Evolutionary conservation across 495 filamentous ascomycete genomes (phyloP).

Genomic region (Schizothecium vesticola): DNA sequence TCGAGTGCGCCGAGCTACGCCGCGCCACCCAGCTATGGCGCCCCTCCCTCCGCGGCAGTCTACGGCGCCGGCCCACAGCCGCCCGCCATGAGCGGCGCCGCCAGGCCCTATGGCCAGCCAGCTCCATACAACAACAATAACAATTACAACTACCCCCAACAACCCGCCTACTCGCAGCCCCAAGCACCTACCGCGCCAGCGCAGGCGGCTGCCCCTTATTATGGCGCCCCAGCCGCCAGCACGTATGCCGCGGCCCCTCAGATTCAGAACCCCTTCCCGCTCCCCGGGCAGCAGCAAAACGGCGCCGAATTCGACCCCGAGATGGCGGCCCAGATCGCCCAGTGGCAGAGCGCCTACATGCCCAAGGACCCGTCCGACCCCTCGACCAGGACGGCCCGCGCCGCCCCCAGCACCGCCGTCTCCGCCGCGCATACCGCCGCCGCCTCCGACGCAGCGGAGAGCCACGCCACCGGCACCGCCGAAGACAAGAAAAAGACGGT

Average conservation of each 20-base stretch:
- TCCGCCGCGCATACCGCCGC: constrained; percentile 21
- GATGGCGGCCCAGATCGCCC: constrained; percentile 86
- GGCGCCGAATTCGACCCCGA: constrained; percentile 65
- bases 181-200: background rate
- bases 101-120: constrained; percentile 29
- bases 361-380: constrained; percentile 44
- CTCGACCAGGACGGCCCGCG: constrained; percentile 20
- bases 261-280: constrained; percentile 82
- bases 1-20: constrained; percentile 26
- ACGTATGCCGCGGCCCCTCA: constrained; percentile 56
- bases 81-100: constrained; percentile 26
- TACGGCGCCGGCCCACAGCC: constrained; percentile 30
- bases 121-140: constrained; percentile 7
- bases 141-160: constrained; percentile 45
- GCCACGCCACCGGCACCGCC: constrained; percentile 18
- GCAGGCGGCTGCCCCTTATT: constrained; percentile 13
- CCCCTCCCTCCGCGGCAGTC: constrained; percentile 27
- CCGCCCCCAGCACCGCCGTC: constrained; percentile 37
- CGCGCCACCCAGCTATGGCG: constrained; percentile 23
- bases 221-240: constrained; percentile 19
- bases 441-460: constrained; percentile 33
- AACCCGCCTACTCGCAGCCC: constrained; percentile 40
- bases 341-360: constrained; percentile 93
- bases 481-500: constrained; percentile 64
- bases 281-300: constrained; percentile 44